phyloP scores from a whole-genome alignment of 345 rosid genomes.

The Carallia pectinifolia region DNA sequence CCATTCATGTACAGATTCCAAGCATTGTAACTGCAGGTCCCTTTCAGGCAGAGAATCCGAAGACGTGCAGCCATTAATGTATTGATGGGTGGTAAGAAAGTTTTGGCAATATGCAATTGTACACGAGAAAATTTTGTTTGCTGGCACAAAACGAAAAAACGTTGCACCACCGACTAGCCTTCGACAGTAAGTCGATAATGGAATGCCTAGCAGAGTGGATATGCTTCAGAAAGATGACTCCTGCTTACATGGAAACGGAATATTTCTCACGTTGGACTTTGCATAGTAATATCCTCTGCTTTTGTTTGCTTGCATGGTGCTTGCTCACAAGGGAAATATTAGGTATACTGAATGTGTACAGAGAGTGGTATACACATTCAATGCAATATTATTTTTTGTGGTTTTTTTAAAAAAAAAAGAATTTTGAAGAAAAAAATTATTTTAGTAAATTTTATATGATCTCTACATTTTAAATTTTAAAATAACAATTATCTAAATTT shows the following conservation, averaged over 20 bases:
- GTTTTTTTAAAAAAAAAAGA: too few relatives aligned
- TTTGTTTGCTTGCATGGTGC: background rate
- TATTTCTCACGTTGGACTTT: background rate
- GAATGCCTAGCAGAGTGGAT: background rate
- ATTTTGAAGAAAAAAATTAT: too few relatives aligned
- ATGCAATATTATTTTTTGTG: too few relatives aligned
- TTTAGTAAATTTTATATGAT: too few relatives aligned
- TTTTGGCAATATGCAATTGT: background rate
- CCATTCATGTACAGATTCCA: background rate
- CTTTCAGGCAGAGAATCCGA: conserved; percentile 32
- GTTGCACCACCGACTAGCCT: too few relatives aligned
- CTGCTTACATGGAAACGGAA: background rate
- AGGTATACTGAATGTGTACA: too few relatives aligned
- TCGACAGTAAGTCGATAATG: too few relatives aligned
- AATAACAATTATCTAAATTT: too few relatives aligned
- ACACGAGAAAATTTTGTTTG: background rate
- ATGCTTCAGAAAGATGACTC: background rate
- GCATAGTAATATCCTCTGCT: background rate
- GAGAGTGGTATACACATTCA: too few relatives aligned
- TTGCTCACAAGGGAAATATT: too few relatives aligned
- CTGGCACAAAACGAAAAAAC: background rate
- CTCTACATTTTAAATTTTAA: too few relatives aligned
- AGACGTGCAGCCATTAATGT: conserved; percentile 20
- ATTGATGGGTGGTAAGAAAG: background rate
- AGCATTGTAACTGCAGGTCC: background rate